These are phyloP conservation scores for Camelina laxa DNA, from an alignment of 345 rosid species.

Conservation along the genomic window DNA sequence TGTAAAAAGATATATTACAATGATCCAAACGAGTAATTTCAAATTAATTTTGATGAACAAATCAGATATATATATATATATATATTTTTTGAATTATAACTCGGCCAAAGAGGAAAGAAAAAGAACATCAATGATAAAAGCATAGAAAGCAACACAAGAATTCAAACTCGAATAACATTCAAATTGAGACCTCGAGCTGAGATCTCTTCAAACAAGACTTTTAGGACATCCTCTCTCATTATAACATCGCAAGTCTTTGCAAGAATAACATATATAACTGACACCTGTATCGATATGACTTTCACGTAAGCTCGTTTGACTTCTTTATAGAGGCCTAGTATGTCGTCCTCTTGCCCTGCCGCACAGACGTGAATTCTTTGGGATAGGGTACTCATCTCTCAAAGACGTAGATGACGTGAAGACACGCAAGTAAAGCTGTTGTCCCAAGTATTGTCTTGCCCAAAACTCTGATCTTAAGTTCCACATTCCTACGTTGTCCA, in stretches of 20 bases:
- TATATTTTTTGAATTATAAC: background rate
- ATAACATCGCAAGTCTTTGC: conserved; percentile 28
- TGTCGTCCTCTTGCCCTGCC: conserved; percentile 77
- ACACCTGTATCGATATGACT: conserved; percentile 29
- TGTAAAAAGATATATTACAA: too few relatives aligned
- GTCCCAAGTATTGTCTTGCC: conserved; percentile 98
- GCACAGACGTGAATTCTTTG: conserved; percentile 84
- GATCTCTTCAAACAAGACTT: conserved; percentile 42
- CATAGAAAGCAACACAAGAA: conserved; percentile 1
- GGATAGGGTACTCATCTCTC: conserved; percentile 90
- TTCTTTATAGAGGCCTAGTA: conserved; percentile 70
- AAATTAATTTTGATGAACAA: background rate
- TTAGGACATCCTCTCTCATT: conserved; percentile 32
- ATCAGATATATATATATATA: background rate
- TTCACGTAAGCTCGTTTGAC: conserved; percentile 18
- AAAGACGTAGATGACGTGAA: conserved; percentile 72
- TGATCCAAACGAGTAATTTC: background rate
- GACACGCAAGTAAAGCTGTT: conserved; percentile 87
- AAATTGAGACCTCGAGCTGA: conserved; percentile 62
- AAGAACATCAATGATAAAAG: conserved; percentile 7
- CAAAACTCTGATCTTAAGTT: conserved; percentile 88
- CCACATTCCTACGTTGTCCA: conserved; percentile 99
- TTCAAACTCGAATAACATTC: conserved; percentile 14
- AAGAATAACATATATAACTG: conserved; percentile 35
- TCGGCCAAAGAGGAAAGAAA: background rate